These are phyloP conservation scores for Phytophthora podocarpi DNA, from an alignment of 352 stramenopile species.

Conservation along the genomic window DNA sequence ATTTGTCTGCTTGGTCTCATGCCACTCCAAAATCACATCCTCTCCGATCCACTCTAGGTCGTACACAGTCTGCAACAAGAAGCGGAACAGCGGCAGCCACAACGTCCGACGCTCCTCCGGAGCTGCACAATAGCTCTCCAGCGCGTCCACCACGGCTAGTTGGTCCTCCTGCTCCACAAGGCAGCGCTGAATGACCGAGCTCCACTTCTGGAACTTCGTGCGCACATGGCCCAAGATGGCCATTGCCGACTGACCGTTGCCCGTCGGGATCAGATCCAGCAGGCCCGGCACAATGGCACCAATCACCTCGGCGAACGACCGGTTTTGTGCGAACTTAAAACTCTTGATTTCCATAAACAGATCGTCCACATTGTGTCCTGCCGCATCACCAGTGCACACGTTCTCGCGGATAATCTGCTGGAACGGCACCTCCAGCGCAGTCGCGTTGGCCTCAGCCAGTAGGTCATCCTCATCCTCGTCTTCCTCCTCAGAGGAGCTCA, in stretches of 20 bases:
- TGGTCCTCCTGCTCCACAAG: conserved; percentile 83
- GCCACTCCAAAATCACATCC: conserved; percentile 93
- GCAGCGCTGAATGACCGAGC: conserved; percentile 90
- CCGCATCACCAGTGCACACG: conserved; percentile 74
- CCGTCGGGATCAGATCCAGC: conserved; percentile 65
- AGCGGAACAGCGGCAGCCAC: conserved; percentile 90
- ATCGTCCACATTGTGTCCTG: conserved; percentile 86
- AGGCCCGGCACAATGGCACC: conserved; percentile 75
- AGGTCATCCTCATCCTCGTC: conserved; percentile 65
- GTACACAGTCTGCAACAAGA: conserved; percentile 94
- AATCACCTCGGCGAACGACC: conserved; percentile 81
- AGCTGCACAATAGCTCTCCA: conserved; percentile 61
- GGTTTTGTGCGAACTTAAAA: conserved; percentile 94
- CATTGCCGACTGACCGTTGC: conserved; percentile 53
- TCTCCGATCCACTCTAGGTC: conserved; percentile 93
- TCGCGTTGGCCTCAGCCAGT: conserved; percentile 47
- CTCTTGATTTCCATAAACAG: conserved; percentile 94
- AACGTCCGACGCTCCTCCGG: conserved; percentile 49
- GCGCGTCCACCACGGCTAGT: conserved; percentile 56
- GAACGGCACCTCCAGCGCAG: conserved; percentile 61
- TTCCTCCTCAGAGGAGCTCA: conserved; percentile 79
- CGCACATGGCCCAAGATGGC: conserved; percentile 82
- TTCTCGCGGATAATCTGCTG: conserved; percentile 83
- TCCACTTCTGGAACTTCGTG: conserved; percentile 90
- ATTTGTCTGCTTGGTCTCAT: conserved; percentile 38